These are phyloP conservation scores for Lecanicillium sp. DNA, from an alignment of 2,329 filamentous ascomycete species.

Conservation along the genomic window DNA sequence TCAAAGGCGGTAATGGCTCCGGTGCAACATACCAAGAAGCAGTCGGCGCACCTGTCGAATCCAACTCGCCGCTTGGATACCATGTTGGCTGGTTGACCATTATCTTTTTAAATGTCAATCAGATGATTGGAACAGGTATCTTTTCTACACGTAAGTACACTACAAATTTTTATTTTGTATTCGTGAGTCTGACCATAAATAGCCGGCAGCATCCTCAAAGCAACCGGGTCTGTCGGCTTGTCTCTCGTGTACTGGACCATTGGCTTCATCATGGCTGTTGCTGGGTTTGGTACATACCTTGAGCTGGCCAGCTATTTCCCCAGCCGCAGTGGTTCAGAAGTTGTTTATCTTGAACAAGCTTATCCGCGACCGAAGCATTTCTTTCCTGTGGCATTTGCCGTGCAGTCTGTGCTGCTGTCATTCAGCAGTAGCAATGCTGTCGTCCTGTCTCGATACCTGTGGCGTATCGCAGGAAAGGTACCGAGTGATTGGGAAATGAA, in stretches of 20 bases:
- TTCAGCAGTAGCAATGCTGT: conserved; percentile 61
- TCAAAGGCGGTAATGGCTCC: conserved; percentile 39
- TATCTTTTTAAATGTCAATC: conserved; percentile 52
- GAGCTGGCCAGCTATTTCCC: conserved; percentile 60
- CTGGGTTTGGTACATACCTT: conserved; percentile 51
- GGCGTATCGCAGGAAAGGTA: conserved; percentile 40
- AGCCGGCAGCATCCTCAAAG: conserved; percentile 51
- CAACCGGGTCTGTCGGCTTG: conserved; percentile 55
- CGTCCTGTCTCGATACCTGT: conserved; percentile 57
- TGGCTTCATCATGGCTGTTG: conserved; percentile 49
- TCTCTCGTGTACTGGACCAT: conserved; percentile 58
- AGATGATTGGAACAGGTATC: conserved; percentile 58
- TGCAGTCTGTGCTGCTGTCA: conserved; percentile 55
- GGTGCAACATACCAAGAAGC: conserved; percentile 51
- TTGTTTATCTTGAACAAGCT: conserved; percentile 61
- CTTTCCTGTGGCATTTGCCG: conserved; percentile 56
- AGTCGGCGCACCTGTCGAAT: conserved; percentile 53
- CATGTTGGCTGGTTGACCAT: conserved; percentile 48
- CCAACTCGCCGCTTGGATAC: conserved; percentile 50
- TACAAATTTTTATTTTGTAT: neutral
- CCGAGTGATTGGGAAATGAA: conserved; percentile 58
- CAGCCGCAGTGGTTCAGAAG: conserved; percentile 57
- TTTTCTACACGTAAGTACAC: conserved; percentile 51
- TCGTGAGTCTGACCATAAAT: neutral
- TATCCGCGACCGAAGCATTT: conserved; percentile 57